Base-by-base conservation (phyloP, 2,329 filamentous ascomycete genomes). In the Phyllosticta citrichinensis region DNA sequence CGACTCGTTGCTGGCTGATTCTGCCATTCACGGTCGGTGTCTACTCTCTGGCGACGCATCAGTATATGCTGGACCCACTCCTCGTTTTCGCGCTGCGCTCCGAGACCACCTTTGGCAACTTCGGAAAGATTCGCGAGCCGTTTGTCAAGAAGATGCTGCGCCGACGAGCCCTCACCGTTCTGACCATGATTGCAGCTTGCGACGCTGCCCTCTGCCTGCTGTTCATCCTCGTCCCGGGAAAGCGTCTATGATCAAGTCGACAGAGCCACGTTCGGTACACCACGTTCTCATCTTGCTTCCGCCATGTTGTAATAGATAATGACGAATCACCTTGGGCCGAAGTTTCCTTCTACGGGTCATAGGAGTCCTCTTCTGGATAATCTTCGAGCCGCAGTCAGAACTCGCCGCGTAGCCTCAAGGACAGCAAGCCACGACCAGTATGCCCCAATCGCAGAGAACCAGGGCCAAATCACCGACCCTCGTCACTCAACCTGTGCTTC, bases 31-130 rank as follows among this genome's bases (percentile, higher is more conserved):
- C 90, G 1, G 76, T 99, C 35, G 93, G 91, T 24, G 84, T 96
- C 33, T 99, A 99, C 75, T 86, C 88, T 68, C 83, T 96, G 35
- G 84, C 88, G 27, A 94, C 92, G 2, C 96, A 97, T 70, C 93
- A 97, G 74, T 99, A 97, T 77, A 91, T 91, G 65, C 84, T 99
- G 57, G 94, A 99, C 69, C 93, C 95, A 0, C 79, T 96, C 64
- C 85, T 97, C 73, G 94, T 91, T 4, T 81, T 97, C 20, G 74
- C 89, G n/a, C 92, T 93, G 40, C 87, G 87, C 73, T 97, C 92
- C 78, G 95, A 99, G 77, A 97, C 97, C 77, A 97, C 93, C 0
- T 91, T 96, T 57, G 92, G 97, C 80, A 89, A 87, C 74, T 97
- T 95, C 78, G 88, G 89, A 24, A 83, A 85, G 51, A 90, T 97